phyloP scores from a whole-genome alignment of 768 basidiomycete species.

The Podaxis carcinomalis region DNA sequence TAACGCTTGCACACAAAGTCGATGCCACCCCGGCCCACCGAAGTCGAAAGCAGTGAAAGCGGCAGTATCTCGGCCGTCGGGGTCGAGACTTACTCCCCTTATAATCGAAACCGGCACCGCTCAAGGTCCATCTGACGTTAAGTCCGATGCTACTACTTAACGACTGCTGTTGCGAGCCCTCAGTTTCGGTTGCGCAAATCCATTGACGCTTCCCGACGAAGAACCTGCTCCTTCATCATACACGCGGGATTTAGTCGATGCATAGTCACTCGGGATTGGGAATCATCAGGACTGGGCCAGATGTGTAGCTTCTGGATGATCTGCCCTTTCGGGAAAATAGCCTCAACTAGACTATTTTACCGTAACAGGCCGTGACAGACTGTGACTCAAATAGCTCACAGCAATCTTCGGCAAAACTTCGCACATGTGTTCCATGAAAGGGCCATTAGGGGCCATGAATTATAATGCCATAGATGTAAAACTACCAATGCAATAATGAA shows the following conservation, averaged over 20 bases:
- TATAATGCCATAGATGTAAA: conserved; percentile 12
- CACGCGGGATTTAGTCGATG: background rate
- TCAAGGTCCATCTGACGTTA: conserved; percentile 6
- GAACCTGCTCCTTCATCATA: background rate
- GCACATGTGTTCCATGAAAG: background rate
- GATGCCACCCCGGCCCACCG: background rate
- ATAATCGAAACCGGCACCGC: background rate
- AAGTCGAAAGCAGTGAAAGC: background rate
- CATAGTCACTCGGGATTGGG: background rate
- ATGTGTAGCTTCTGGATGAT: background rate
- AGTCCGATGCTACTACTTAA: background rate
- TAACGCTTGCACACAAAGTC: background rate
- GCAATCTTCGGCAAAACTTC: background rate
- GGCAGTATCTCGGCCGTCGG: background rate
- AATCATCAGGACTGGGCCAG: background rate
- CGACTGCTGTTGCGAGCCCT: background rate
- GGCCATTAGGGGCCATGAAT: background rate
- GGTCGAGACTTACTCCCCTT: background rate
- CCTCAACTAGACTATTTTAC: background rate
- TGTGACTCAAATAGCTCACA: background rate
- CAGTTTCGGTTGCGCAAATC: background rate
- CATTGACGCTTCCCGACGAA: background rate
- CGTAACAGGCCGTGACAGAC: background rate
- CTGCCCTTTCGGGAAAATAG: background rate
- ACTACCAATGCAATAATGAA: conserved; percentile 5